Base-by-base conservation (phyloP, 139 green algal species). In the Zygnema circumcarinatum region DNA sequence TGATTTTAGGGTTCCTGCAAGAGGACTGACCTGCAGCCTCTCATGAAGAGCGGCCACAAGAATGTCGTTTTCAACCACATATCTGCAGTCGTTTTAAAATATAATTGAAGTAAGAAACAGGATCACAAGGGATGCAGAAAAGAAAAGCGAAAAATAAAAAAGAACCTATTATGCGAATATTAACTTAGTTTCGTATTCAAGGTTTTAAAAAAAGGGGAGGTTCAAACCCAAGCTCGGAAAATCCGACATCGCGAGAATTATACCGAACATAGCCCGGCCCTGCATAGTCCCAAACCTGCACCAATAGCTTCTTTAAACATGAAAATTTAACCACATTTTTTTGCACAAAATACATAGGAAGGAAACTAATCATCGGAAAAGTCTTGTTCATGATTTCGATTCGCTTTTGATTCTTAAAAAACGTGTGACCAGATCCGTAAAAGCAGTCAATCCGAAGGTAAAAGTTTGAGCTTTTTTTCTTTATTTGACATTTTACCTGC, bases 271-370 rank as follows among this genome's bases (percentile, higher is more conserved):
- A 81, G 21, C 74, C 74, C 32, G 32, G 74, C 7, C 74, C 74
- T 0, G 74, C 74, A 69, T 69, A 69, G 33, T 81, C 74, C 74
- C 74, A 81, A 47, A 81, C 74, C 74, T 81, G 32, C 39, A 81
- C 2, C 38, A 25, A 36, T 35, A 76, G 16, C 16, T 53, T 1
- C 38, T 35, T 0, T 53, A 22, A 36, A 62, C 7, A 11, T 53
- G 68, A 36, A 36, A 35, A 76, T 2, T 35, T 32, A 33, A 1
- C 32, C 25, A 62, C 38, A 36, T 35, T 35, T 25, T 53, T 16
- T 76, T 1, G 21, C 21, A 76, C n/a, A n/a, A n/a, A n/a, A n/a
- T n/a, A n/a, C n/a, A n/a, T n/a, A n/a, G n/a, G n/a, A n/a, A n/a
- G n/a, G n/a, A n/a, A n/a, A n/a, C n/a, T n/a, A n/a, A n/a, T n/a